Base-by-base conservation (phyloP, 176 grass and related monocot genomes). In the Lolium multiflorum region DNA sequence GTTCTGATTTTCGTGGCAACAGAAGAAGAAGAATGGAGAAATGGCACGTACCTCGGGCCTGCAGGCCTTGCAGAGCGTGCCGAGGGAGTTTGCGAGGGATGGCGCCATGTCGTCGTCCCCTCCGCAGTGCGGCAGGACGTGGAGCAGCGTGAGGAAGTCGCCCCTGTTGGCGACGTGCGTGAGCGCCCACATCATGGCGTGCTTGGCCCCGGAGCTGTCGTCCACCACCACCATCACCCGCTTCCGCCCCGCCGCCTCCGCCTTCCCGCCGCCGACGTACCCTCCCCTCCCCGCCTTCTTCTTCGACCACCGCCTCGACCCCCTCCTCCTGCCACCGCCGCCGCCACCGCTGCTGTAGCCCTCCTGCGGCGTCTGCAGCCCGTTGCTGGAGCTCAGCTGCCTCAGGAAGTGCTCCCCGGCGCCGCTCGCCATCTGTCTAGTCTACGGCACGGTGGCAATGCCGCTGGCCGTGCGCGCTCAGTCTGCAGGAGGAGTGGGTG, bases 131-230 rank as follows among this genome's bases (percentile, higher is more conserved):
- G 92, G 91, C 39, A 97, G 63, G 84, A 94, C 87, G 89, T 97
- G 94, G 84, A 99, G 87, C 43, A 97, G 91, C 39, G 92, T 93
- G 85, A 99, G 85, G 83, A 94, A 93, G 88, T 97, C 94, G 4
- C 97, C 92, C 54, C 89, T 91, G 90, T 91, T 94, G 76, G 94
- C 88, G 47, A 99, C 94, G 82, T 96, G 97, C 21, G 94, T 94
- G 41, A 96, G 92, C 37, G 97, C 94, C 97, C 94, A 99, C 94
- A 97, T 99, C 97, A 99, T 97, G 80, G 97, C 90, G 82, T 99
- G 90, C 92, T 94, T 97, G 20, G 97, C 85, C 25, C 92, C 85
- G 0, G 79, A 81, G 87, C 85, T 94, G 25, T 93, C 80, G 50
- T 99, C 97, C 47, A 99, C 89, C 84, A 99, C 90, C 71, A 99